Conservation (phyloP, 495 filamentous ascomycete genomes). For the Hypomontagnella submonticulosa region DNA sequence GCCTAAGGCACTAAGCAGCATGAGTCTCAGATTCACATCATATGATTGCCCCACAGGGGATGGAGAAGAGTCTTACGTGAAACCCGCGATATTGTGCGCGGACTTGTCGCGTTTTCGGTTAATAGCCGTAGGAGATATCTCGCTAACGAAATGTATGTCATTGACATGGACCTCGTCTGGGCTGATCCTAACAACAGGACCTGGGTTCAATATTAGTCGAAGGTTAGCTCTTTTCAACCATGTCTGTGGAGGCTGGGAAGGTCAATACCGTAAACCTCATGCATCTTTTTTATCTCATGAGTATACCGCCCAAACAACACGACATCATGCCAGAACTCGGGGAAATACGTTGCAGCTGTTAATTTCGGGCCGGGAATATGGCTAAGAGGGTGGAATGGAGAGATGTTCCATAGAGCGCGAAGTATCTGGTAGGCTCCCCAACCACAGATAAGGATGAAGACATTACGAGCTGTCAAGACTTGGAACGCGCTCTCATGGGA, state of each 20-base stretch:
- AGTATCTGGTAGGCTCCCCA: slow-evolving; percentile 44
- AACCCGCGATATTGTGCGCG: slow-evolving; percentile 43
- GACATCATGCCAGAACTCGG: slow-evolving; percentile 64
- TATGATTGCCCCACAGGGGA: slow-evolving; percentile 24
- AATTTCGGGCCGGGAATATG: slow-evolving; percentile 63
- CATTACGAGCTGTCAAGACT: slow-evolving; percentile 9
- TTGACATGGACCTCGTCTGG: slow-evolving; percentile 50
- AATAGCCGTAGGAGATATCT: slow-evolving; percentile 43
- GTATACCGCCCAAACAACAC: slow-evolving; percentile 57
- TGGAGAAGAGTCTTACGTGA: slow-evolving; percentile 19
- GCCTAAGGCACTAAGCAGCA: slow-evolving; percentile 38
- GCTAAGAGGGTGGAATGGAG: slow-evolving; percentile 48
- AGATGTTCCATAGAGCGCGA: slow-evolving; percentile 47
- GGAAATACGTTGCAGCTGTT: slow-evolving; percentile 56
- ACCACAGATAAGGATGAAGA: slow-evolving; percentile 25
- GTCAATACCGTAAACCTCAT: slow-evolving; percentile 53
- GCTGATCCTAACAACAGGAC: slow-evolving; percentile 51
- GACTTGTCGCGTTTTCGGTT: slow-evolving; percentile 49
- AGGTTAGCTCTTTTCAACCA: neutral
- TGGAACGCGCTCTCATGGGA: neutral
- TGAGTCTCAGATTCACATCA: slow-evolving; percentile 45
- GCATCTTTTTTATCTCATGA: slow-evolving; percentile 60
- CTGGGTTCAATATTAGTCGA: slow-evolving; percentile 26
- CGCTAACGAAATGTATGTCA: slow-evolving; percentile 48
- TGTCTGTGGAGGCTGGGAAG: neutral